A percentile compares a stretch with the other conserved stretches of the same genome.
Conservation (phyloP, 192 early-diverging fungal genomes). For the Chytriomyces hyalinus region DNA sequence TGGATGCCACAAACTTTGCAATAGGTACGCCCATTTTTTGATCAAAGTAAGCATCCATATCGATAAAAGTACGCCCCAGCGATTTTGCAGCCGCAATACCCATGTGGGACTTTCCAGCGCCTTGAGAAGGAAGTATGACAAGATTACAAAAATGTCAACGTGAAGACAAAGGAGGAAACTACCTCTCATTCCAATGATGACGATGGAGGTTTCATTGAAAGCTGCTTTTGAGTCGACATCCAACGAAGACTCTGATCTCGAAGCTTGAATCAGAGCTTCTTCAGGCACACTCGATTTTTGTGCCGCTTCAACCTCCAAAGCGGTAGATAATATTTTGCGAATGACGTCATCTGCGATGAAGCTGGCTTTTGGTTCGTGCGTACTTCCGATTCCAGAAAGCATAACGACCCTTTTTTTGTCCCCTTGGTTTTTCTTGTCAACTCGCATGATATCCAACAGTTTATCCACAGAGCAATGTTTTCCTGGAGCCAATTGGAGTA, state of each 20-base stretch:
- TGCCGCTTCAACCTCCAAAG: constrained; percentile 82
- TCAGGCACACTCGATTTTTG: constrained; percentile 65
- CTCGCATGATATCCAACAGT: constrained; percentile 87
- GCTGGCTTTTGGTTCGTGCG: constrained; percentile 80
- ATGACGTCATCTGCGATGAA: constrained; percentile 85
- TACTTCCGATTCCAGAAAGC: constrained; percentile 81
- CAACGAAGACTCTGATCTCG: neutral
- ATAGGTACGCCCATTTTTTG: constrained; percentile 71
- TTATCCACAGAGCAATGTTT: constrained; percentile 73
- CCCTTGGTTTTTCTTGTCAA: constrained; percentile 97
- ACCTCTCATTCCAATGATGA: constrained; percentile 98
- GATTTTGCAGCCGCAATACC: constrained; percentile 73
- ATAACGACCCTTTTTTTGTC: constrained; percentile 89
- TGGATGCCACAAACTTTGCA: constrained; percentile 72
- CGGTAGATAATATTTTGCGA: constrained; percentile 75
- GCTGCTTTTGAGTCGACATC: constrained; percentile 1
- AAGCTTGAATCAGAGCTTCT: constrained; percentile 32
- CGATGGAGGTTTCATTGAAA: constrained; percentile 62
- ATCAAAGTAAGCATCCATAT: constrained; percentile 88
- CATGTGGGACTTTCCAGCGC: constrained; percentile 88
- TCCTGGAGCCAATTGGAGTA: constrained; percentile 64
- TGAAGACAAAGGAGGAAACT: no score
- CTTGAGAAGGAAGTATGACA: neutral
- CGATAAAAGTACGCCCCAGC: constrained; percentile 78
- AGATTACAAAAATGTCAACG: neutral